These are phyloP conservation scores for Cucumis cinereus DNA, from an alignment of 306 rosid species.

Conservation along the genomic window DNA sequence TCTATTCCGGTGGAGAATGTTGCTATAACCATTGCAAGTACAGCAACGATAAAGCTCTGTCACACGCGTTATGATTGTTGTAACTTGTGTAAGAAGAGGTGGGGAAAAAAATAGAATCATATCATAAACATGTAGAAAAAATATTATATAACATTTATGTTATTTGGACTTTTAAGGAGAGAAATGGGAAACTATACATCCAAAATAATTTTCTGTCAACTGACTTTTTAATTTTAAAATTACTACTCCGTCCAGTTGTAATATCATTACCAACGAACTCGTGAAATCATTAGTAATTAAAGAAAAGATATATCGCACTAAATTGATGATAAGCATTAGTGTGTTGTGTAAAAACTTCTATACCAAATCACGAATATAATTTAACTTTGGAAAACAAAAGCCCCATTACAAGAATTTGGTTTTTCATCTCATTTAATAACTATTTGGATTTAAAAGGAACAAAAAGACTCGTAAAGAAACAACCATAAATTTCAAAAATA, in stretches of 20 bases:
- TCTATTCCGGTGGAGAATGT: constrained; percentile 96
- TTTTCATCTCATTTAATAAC: too few relatives aligned
- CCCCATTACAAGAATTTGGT: too few relatives aligned
- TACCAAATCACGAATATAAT: neutral
- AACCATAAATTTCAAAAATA: too few relatives aligned
- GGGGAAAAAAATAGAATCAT: neutral
- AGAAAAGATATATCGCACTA: neutral
- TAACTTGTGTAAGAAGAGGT: neutral
- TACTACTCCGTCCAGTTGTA: neutral
- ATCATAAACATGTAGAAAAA: neutral
- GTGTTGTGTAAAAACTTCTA: too few relatives aligned
- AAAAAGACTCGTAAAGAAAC: too few relatives aligned
- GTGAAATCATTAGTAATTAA: neutral
- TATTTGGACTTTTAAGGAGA: neutral
- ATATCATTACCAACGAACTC: neutral
- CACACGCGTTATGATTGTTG: constrained; percentile 4
- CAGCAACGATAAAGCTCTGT: constrained; percentile 86
- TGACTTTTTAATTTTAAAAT: neutral
- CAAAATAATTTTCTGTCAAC: neutral
- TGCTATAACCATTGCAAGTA: constrained; percentile 72
- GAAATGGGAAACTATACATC: neutral
- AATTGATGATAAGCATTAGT: neutral
- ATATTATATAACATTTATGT: neutral
- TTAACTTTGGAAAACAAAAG: neutral
- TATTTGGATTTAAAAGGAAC: too few relatives aligned